These are phyloP conservation scores for Magnaporthiopsis incrustans DNA, from an alignment of 2,329 filamentous ascomycete genomes.

Conservation along the genomic window DNA sequence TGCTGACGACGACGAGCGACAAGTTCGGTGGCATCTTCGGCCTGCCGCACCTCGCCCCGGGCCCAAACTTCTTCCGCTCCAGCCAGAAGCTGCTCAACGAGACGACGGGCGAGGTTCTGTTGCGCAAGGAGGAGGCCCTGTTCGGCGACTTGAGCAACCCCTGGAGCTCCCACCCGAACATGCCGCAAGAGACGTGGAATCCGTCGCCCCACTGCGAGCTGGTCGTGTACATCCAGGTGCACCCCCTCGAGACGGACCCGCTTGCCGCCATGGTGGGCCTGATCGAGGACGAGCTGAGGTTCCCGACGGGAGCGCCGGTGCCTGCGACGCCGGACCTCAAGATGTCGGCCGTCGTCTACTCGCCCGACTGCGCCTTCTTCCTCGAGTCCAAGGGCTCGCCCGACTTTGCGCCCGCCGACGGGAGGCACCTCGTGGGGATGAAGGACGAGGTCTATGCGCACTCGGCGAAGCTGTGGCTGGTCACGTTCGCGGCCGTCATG, in stretches of 20 bases:
- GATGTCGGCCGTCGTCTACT: constrained; percentile 58
- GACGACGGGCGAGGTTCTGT: constrained; percentile 60
- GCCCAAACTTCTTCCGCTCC: constrained; percentile 46
- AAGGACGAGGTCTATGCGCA: constrained; percentile 53
- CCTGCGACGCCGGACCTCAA: constrained; percentile 45
- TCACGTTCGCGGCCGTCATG: constrained; percentile 47
- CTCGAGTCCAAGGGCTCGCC: constrained; percentile 58
- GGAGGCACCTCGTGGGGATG: constrained; percentile 46
- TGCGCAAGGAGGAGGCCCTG: constrained; percentile 50
- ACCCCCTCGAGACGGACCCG: constrained; percentile 39
- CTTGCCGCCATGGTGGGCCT: constrained; percentile 36
- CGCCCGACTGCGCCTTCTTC: constrained; percentile 60
- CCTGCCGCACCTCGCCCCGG: constrained; percentile 71
- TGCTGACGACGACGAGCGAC: constrained; percentile 85
- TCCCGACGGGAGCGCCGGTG: constrained; percentile 51
- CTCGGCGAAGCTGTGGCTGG: constrained; percentile 50
- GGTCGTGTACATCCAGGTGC: constrained; percentile 75
- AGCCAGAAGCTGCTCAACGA: constrained; percentile 61
- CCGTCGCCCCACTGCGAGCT: constrained; percentile 79
- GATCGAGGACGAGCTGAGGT: constrained; percentile 56
- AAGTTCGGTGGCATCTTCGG: constrained; percentile 91
- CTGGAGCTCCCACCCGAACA: constrained; percentile 66
- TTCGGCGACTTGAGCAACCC: constrained; percentile 53
- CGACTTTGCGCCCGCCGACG: constrained; percentile 39
- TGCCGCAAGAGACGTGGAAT: constrained; percentile 47